Conservation (phyloP, 768 basidiomycete genomes). For the Crepidotus variabilis region DNA sequence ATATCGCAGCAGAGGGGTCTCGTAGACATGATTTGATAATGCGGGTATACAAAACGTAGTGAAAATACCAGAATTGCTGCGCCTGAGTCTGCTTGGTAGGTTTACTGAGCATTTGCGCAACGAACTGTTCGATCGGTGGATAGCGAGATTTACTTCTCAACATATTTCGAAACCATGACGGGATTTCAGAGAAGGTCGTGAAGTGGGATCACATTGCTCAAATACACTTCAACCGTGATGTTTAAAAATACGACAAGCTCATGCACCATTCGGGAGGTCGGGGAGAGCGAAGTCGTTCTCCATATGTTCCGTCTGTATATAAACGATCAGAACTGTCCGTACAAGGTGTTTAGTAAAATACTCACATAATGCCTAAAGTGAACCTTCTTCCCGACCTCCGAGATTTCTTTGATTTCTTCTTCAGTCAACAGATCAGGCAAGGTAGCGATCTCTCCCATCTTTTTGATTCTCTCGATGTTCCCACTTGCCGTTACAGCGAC, state of each 20-base stretch:
- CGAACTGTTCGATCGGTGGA: constrained; percentile 57
- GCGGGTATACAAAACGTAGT: not conserved
- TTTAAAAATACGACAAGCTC: too few relatives aligned
- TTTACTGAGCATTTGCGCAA: constrained; percentile 28
- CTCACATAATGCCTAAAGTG: constrained; percentile 33
- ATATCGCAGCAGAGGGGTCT: constrained; percentile 26
- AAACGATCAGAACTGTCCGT: not conserved
- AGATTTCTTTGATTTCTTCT: constrained; percentile 31
- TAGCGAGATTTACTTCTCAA: too few relatives aligned
- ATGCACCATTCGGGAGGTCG: constrained; percentile 17
- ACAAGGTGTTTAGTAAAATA: not conserved
- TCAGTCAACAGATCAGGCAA: constrained; percentile 25
- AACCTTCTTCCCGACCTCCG: constrained; percentile 27
- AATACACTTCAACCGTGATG: too few relatives aligned
- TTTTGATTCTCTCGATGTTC: constrained; percentile 25
- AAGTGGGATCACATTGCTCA: too few relatives aligned
- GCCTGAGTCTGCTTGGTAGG: not conserved
- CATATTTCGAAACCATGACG: too few relatives aligned
- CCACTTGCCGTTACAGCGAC: constrained; percentile 30
- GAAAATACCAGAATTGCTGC: not conserved
- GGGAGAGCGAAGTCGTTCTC: constrained; percentile 30
- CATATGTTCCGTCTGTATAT: constrained; percentile 29
- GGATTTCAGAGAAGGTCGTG: too few relatives aligned
- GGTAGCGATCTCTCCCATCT: constrained; percentile 23
- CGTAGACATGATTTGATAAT: constrained; percentile 13